Evolutionary conservation across 768 basidiomycete species (phyloP).

Genomic region (Tricholoma sp.): DNA sequence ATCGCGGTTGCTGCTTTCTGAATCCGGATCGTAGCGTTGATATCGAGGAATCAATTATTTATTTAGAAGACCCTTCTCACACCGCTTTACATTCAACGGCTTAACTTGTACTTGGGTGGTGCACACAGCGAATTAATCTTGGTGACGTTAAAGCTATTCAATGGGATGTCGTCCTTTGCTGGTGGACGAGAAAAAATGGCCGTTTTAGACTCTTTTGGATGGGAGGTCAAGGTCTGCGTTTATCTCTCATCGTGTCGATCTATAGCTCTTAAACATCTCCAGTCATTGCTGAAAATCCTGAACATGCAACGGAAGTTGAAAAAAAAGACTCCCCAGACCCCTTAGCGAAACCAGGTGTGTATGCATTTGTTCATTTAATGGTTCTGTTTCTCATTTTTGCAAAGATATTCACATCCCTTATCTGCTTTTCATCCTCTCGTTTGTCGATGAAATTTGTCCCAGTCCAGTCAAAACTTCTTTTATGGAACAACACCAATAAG

Average conservation of each 20-base stretch:
- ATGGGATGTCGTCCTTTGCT: slow-evolving; percentile 55
- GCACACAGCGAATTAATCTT: slow-evolving; percentile 63
- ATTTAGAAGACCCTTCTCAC: slow-evolving; percentile 56
- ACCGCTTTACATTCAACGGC: slow-evolving; percentile 45
- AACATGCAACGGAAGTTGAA: slow-evolving; percentile 65
- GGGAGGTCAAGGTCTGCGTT: slow-evolving; percentile 65
- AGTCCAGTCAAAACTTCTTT: slow-evolving; percentile 56
- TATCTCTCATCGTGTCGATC: not conserved
- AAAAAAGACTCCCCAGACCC: slow-evolving; percentile 31
- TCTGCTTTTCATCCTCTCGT: slow-evolving; percentile 67
- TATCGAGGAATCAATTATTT: slow-evolving; percentile 62
- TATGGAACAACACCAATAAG: slow-evolving; percentile 65
- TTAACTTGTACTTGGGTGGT: slow-evolving; percentile 61
- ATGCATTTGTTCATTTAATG: slow-evolving; percentile 11
- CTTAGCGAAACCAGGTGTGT: slow-evolving; percentile 57
- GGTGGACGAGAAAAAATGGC: slow-evolving; percentile 60
- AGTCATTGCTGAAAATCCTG: slow-evolving; percentile 65
- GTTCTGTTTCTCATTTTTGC: slow-evolving; percentile 3
- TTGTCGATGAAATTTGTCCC: slow-evolving; percentile 46
- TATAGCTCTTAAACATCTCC: slow-evolving; percentile 3
- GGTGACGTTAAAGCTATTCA: slow-evolving; percentile 58
- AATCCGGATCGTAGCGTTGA: slow-evolving; percentile 31
- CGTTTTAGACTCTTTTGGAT: slow-evolving; percentile 65
- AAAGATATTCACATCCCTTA: slow-evolving; percentile 79
- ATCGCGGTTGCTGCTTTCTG: slow-evolving; percentile 1